phyloP scores from a whole-genome alignment of 108 stramenopile genomes.

The Pseudonitzschia delicatissima region DNA sequence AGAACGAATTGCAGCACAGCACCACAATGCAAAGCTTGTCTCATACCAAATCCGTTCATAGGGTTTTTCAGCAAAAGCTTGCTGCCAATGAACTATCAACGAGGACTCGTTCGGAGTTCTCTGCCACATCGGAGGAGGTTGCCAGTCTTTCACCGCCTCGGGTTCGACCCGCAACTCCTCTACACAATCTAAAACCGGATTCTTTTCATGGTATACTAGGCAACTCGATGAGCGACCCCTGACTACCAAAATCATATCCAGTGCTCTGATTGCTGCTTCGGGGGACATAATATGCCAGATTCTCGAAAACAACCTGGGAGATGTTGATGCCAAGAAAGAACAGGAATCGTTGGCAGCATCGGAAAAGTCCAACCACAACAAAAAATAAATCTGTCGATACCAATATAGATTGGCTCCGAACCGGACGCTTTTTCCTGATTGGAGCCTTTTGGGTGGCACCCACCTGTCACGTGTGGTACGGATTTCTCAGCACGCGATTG shows the following conservation, averaged over 20 bases:
- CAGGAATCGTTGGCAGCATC: background rate
- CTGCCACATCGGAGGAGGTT: too few species aligned
- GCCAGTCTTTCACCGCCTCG: too few species aligned
- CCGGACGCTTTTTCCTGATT: conserved; percentile 55
- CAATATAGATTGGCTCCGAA: conserved; percentile 47
- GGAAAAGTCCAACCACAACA: background rate
- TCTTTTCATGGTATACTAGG: conserved; percentile 50
- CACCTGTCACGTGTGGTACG: conserved; percentile 77
- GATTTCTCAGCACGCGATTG: conserved; percentile 21
- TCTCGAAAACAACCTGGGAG: background rate
- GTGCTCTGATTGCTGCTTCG: conserved; percentile 63
- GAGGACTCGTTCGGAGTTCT: too few species aligned
- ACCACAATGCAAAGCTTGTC: too few species aligned
- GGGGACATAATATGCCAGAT: conserved; percentile 76
- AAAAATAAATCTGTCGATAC: background rate
- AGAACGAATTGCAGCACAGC: too few species aligned
- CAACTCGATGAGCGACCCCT: conserved; percentile 69
- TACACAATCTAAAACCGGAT: too few species aligned
- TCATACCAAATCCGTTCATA: too few species aligned
- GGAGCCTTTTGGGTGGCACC: conserved; percentile 81
- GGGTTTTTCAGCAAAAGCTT: too few species aligned
- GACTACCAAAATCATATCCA: conserved; percentile 71
- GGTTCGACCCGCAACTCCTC: too few species aligned
- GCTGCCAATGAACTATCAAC: too few species aligned
- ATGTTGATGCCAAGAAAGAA: background rate